A percentile compares a stretch with the other conserved stretches of the same genome.
phyloP scores from a whole-genome alignment of 164 flowering plant species.

The Liriodendron chinense region DNA sequence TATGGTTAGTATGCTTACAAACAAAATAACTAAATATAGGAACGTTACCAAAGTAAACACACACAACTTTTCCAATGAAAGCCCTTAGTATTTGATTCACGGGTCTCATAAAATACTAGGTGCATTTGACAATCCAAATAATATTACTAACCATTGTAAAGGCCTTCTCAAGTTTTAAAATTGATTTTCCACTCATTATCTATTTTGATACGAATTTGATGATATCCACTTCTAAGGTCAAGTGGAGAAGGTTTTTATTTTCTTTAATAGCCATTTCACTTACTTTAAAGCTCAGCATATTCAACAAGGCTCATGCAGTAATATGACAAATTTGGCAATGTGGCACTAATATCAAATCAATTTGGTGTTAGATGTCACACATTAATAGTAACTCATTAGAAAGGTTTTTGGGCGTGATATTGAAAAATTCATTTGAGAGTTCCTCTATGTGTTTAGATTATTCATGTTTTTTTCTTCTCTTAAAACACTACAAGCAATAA shows the following conservation, averaged over 20 bases:
- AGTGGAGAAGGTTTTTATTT: too few relatives aligned
- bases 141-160: constrained; percentile 10
- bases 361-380: not conserved
- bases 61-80: not conserved
- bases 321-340: not conserved
- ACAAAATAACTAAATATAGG: not conserved
- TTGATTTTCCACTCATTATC: constrained; percentile 7
- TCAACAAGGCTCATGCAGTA: not conserved
- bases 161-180: constrained; percentile 9
- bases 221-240: constrained; percentile 5
- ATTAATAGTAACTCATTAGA: not conserved
- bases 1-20: not conserved
- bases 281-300: not conserved
- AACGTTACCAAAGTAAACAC: constrained; percentile 3
- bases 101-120: not conserved
- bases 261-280: not conserved
- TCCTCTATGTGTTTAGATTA: not conserved
- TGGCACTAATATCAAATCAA: not conserved
- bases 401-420: not conserved
- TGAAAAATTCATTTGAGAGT: not conserved
- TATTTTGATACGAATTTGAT: not conserved
- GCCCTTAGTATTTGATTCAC: not conserved
- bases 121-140: constrained; percentile 3
- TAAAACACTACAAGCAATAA: not conserved
- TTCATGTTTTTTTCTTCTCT: not conserved